Evolutionary conservation across 192 early-diverging fungal species (phyloP).

Genomic region (Entophlyctis luteolus): DNA sequence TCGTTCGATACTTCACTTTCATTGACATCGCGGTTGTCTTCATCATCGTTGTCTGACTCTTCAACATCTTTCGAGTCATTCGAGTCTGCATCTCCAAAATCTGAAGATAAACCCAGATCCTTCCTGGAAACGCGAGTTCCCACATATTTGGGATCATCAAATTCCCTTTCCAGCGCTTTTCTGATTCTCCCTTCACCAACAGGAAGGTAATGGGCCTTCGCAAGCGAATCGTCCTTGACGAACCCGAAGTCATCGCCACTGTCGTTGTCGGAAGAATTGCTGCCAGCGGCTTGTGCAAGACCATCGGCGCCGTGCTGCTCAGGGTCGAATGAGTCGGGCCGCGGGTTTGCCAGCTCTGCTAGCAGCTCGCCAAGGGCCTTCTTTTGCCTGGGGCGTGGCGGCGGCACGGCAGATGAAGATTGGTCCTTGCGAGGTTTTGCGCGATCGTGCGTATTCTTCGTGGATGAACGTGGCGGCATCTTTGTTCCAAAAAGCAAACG

Average conservation of each 20-base stretch:
- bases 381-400: too few species aligned
- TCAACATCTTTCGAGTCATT: slow-evolving; percentile 17
- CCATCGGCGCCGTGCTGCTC: slow-evolving; percentile 31
- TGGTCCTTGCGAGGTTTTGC: too few species aligned
- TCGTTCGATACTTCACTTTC: slow-evolving; percentile 26
- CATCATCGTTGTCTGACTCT: slow-evolving; percentile 33
- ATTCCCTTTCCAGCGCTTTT: slow-evolving; percentile 16
- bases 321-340: slow-evolving; percentile 39
- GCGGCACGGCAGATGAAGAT: too few species aligned
- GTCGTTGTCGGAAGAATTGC: slow-evolving; percentile 13
- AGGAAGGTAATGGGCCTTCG: slow-evolving; percentile 37
- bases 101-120: slow-evolving; percentile 12
- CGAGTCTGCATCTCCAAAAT: slow-evolving; percentile 4
- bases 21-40: slow-evolving; percentile 20
- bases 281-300: neutral
- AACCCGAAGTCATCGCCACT: slow-evolving; percentile 21
- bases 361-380: slow-evolving; percentile 38
- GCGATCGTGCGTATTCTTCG: too few species aligned
- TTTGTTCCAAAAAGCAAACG: too few species aligned
- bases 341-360: slow-evolving; percentile 34
- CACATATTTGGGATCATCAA: slow-evolving; percentile 33
- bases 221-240: neutral
- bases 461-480: too few species aligned
- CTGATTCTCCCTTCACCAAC: slow-evolving; percentile 35
- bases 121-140: slow-evolving; percentile 35